Conservation (phyloP, 768 basidiomycete species). For the Mycena polygramma region DNA sequence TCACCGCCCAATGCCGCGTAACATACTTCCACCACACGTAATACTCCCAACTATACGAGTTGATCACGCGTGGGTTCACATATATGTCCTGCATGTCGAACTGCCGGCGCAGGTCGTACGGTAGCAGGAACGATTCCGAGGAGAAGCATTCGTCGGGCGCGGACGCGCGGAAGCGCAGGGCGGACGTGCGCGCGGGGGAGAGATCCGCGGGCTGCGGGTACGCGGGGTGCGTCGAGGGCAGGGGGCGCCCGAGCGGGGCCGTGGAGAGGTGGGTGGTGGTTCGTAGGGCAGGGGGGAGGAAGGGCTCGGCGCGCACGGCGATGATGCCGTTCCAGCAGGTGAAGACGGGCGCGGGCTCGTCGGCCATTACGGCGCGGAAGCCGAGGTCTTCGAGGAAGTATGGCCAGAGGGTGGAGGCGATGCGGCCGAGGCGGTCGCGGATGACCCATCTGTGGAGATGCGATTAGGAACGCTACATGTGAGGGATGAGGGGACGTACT, state of each 20-base stretch:
- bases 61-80: slow-evolving; percentile 55
- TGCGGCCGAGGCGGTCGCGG: slow-evolving; percentile 48
- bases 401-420: slow-evolving; percentile 49
- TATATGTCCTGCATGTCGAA: slow-evolving; percentile 52
- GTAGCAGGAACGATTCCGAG: slow-evolving; percentile 55
- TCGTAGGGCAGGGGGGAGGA: slow-evolving; percentile 54
- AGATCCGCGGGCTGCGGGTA: slow-evolving; percentile 24
- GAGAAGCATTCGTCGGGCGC: slow-evolving; percentile 47
- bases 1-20: slow-evolving; percentile 53
- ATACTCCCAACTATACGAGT: slow-evolving; percentile 49
- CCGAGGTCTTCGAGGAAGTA: slow-evolving; percentile 54
- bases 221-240: slow-evolving; percentile 43
- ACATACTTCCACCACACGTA: slow-evolving; percentile 52
- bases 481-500: no score
- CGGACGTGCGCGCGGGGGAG: slow-evolving; percentile 45
- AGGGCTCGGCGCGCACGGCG: slow-evolving; percentile 53
- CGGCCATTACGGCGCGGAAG: slow-evolving; percentile 48
- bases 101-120: slow-evolving; percentile 56
- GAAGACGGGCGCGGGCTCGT: slow-evolving; percentile 57
- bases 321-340: slow-evolving; percentile 62
- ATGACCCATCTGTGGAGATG: slow-evolving; percentile 54
- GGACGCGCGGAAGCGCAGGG: slow-evolving; percentile 45
- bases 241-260: slow-evolving; percentile 27
- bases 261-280: slow-evolving; percentile 41
- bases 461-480: no score